Conservation (phyloP, 2,329 filamentous ascomycete genomes). For the Cladophialophora chaetospira region DNA sequence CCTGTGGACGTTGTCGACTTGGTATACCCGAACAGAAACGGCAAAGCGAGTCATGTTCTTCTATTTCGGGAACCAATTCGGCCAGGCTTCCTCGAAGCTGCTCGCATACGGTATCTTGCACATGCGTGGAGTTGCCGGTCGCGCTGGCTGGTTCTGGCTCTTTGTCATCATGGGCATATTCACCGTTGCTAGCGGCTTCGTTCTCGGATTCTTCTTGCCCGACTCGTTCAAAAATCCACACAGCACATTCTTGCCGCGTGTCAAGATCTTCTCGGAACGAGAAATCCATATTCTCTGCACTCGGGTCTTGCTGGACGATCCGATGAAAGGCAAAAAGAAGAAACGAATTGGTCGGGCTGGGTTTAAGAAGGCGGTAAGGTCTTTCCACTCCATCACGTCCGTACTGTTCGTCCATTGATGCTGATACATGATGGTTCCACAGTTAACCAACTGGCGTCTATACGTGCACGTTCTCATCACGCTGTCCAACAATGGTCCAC, state of each 20-base stretch:
- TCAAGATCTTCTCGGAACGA: conserved; percentile 43
- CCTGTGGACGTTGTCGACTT: conserved; percentile 55
- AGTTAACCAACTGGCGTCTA: conserved; percentile 56
- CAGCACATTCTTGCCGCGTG: conserved; percentile 45
- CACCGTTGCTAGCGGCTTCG: conserved; percentile 46
- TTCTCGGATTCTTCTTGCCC: conserved; percentile 49
- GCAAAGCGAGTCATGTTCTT: conserved; percentile 58
- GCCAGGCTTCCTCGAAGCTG: conserved; percentile 45
- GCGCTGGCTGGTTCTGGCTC: conserved; percentile 61
- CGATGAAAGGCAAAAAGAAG: conserved; percentile 46
- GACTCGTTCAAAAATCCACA: conserved; percentile 50
- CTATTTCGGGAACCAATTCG: conserved; percentile 59
- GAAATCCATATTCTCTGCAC: conserved; percentile 47
- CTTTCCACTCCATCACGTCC: conserved; percentile 34
- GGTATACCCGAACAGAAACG: conserved; percentile 57
- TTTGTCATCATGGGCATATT: conserved; percentile 58
- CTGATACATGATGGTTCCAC: neutral
- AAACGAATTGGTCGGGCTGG: conserved; percentile 48
- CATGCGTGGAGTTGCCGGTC: conserved; percentile 51
- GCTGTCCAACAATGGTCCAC: conserved; percentile 51
- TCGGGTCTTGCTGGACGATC: conserved; percentile 50
- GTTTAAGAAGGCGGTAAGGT: conserved; percentile 45
- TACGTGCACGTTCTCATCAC: conserved; percentile 57
- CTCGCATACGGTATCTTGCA: conserved; percentile 49
- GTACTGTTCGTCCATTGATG: conserved; percentile 5